Conservation (phyloP, 1,284 basidiomycete species). For the Puccinia polysora region DNA sequence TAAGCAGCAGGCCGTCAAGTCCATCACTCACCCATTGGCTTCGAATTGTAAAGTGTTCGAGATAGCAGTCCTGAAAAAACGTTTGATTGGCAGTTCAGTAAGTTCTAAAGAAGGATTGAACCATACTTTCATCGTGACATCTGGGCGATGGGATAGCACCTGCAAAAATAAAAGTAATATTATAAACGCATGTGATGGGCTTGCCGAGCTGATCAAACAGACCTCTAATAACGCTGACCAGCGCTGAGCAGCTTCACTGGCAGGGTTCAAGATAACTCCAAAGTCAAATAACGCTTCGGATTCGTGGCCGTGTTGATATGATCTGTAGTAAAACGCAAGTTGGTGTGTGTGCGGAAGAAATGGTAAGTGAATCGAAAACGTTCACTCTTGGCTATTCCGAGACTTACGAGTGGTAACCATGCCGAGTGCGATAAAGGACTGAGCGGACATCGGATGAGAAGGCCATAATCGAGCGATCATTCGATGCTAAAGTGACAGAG, state of each 20-base stretch:
- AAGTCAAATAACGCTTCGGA: constrained; percentile 67
- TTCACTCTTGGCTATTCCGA: neutral
- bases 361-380: too few species aligned
- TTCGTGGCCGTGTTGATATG: constrained; percentile 67
- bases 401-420: constrained; percentile 34
- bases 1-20: neutral
- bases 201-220: neutral
- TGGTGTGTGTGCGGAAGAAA: too few species aligned
- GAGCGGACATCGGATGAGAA: constrained; percentile 12
- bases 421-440: constrained; percentile 2
- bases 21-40: constrained; percentile 61
- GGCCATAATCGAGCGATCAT: neutral
- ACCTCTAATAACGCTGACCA: constrained; percentile 76
- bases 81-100: constrained; percentile 76
- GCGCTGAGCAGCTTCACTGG: constrained; percentile 76
- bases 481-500: constrained; percentile 29
- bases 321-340: constrained; percentile 57
- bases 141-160: constrained; percentile 55
- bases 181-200: neutral
- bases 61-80: constrained; percentile 83
- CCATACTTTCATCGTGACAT: constrained; percentile 66
- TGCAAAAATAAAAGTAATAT: constrained; percentile 45
- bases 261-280: constrained; percentile 72
- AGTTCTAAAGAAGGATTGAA: constrained; percentile 65
- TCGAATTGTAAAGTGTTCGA: constrained; percentile 64